Evolutionary conservation across 192 early-diverging fungal genomes (phyloP).

Genomic region (Entomortierella lignicola): DNA sequence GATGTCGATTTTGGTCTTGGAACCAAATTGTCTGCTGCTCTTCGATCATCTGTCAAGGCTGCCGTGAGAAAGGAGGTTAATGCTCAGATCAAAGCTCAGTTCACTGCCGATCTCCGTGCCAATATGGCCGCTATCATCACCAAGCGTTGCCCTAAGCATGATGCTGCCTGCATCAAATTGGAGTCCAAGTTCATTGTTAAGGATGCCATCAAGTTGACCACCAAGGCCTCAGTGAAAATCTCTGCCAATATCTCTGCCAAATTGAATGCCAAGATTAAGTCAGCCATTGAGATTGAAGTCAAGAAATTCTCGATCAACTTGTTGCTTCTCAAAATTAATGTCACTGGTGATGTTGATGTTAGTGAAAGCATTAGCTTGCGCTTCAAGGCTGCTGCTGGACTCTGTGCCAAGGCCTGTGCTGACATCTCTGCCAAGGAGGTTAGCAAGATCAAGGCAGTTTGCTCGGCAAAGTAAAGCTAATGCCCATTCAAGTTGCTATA

Average conservation of each 20-base stretch:
- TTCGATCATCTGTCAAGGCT: constrained; percentile 46
- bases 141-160: constrained; percentile 48
- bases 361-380: constrained; percentile 11
- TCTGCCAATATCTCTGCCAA: constrained; percentile 28
- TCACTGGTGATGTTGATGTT: constrained; percentile 41
- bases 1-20: constrained; percentile 46
- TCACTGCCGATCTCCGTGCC: constrained; percentile 39
- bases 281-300: constrained; percentile 40
- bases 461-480: not conserved
- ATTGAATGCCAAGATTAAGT: constrained; percentile 34
- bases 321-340: constrained; percentile 38
- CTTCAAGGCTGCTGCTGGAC: constrained; percentile 41
- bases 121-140: constrained; percentile 43
- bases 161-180: constrained; percentile 30
- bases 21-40: constrained; percentile 38
- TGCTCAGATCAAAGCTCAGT: constrained; percentile 47
- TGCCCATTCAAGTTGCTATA: no score
- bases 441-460: constrained; percentile 43
- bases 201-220: constrained; percentile 42
- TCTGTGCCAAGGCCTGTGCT: constrained; percentile 31
- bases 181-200: constrained; percentile 46
- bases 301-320: constrained; percentile 55
- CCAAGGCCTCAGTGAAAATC: constrained; percentile 48
- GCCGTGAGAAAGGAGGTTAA: constrained; percentile 47
- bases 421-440: constrained; percentile 31